Base-by-base conservation (phyloP, 2,329 filamentous ascomycete species). In the Aspergillus transmontanensis region DNA sequence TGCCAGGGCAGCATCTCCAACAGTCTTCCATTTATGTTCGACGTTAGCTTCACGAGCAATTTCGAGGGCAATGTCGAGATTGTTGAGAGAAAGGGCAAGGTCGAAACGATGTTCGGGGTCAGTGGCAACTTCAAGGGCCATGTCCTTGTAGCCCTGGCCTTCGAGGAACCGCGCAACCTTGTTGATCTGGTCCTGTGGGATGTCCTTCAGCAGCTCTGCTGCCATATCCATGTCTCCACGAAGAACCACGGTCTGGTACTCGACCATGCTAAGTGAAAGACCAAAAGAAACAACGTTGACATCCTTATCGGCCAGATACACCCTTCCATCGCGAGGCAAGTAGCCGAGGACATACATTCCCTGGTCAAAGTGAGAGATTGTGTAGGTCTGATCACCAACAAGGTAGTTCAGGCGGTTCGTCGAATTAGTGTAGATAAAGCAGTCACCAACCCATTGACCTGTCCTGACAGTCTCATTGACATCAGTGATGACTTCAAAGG, bases 11-110 rank as follows among this genome's bases (percentile, higher is more conserved):
- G 94, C 91, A 71, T 99, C 95, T 64, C 95, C 95, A 5, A 99
- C 92, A 4, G 89, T 94, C 85, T 98, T 98, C 95, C 95, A 99
- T 81, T 97, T 97, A 81, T 98, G 94, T 77, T 98, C 95, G 1
- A 89, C 91, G 67, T 97, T 90, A 12, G 93, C 91, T 76, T 91
- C 85, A 46, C 89, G 86, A 7, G 95, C 94, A 57, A 98, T 88
- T 64, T 93, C 89, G 3, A 97, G 85, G 0, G 94, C 94, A 73
- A 94, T 91, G 46, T 94, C 87, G 16, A 98, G 87, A 67, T 95
- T 90, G 71, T 90, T 92, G 50, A 99, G 84, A 3, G 88, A 86
- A 36, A 99, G 84, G 0, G 95, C 90, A 26, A 99, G 86, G 64
- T 99, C 95, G 72, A 99, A 98, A 75, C 96, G 95, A 81, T 99